phyloP scores from a whole-genome alignment of 805 yeast genomes.

The Candida jianshihensis region DNA sequence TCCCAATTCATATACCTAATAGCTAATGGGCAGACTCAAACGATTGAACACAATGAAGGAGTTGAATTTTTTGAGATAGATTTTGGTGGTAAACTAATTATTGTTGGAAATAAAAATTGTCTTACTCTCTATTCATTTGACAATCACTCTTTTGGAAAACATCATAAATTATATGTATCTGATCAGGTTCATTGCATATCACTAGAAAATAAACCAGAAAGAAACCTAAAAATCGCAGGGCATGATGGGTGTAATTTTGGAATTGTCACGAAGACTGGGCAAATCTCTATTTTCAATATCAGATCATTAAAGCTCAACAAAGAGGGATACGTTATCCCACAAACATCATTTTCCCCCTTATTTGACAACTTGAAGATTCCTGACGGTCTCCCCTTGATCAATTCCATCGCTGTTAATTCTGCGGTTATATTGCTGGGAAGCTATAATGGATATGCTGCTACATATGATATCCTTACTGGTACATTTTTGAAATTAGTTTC shows the following conservation, averaged over 20 bases:
- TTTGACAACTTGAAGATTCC: constrained; percentile 14
- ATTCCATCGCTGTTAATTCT: constrained; percentile 17
- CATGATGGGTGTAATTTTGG: constrained; percentile 22
- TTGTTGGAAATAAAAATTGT: constrained; percentile 5
- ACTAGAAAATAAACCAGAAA: constrained; percentile 8
- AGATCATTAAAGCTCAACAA: constrained; percentile 7
- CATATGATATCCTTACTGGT: constrained; percentile 18
- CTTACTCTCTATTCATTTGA: constrained; percentile 11
- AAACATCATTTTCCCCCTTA: constrained; percentile 5
- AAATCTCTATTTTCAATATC: constrained; percentile 12
- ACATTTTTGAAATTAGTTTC: constrained; percentile 11
- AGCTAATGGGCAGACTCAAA: constrained; percentile 1
- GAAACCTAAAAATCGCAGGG: constrained; percentile 17
- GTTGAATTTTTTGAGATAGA: constrained; percentile 17
- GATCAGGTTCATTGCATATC: constrained; percentile 10
- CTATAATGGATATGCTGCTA: constrained; percentile 19
- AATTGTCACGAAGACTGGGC: constrained; percentile 6
- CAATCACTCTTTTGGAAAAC: constrained; percentile 7
- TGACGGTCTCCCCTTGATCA: constrained; percentile 10
- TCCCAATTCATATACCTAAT: constrained; percentile 3
- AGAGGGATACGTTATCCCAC: not conserved
- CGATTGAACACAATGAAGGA: constrained; percentile 2
- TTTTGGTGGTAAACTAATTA: constrained; percentile 14
- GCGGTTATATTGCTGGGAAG: constrained; percentile 16
- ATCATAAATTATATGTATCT: not conserved